A percentile compares a stretch with the other conserved stretches of the same genome.
Conservation (phyloP, 441 rosid species). For the Erysimum cheiri region DNA sequence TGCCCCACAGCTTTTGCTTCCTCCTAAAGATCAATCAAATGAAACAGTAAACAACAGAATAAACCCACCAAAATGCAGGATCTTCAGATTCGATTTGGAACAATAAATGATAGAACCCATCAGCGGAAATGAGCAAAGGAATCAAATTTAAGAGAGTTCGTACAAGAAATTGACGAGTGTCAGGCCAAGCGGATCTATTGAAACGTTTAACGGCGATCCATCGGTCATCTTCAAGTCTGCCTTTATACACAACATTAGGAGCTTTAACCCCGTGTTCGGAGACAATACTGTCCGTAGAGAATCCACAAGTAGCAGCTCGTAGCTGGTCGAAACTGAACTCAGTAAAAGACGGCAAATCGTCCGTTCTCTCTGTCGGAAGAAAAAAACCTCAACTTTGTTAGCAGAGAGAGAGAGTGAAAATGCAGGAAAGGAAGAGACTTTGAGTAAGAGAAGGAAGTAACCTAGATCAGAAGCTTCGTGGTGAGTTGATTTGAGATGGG, state of each 20-base stretch:
- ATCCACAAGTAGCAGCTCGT: constrained; percentile 78
- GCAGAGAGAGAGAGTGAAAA: constrained; percentile 22
- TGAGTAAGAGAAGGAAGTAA: constrained; percentile 29
- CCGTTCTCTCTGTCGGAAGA: constrained; percentile 57
- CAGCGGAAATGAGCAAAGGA: constrained; percentile 10
- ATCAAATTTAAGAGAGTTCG: constrained; percentile 24
- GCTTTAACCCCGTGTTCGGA: constrained; percentile 97
- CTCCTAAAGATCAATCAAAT: constrained; percentile 57
- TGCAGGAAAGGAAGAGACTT: constrained; percentile 32
- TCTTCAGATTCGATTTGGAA: constrained; percentile 1
- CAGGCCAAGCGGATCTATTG: constrained; percentile 93
- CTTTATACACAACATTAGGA: constrained; percentile 91
- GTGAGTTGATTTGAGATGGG: constrained; percentile 69
- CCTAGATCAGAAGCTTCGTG: constrained; percentile 78
- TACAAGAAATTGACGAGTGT: constrained; percentile 92
- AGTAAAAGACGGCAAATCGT: constrained; percentile 62
- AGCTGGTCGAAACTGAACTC: constrained; percentile 85
- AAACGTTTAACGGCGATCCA: constrained; percentile 88
- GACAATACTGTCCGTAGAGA: constrained; percentile 76
- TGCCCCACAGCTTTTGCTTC: constrained; percentile 91
- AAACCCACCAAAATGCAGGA: constrained; percentile 14
- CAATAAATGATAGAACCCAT: constrained; percentile 18
- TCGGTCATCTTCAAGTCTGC: constrained; percentile 70
- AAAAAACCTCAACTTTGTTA: constrained; percentile 6
- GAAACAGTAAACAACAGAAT: constrained; percentile 26